Conservation (phyloP, 2,329 filamentous ascomycete species). For the Aspergillus pseudoterreus region DNA sequence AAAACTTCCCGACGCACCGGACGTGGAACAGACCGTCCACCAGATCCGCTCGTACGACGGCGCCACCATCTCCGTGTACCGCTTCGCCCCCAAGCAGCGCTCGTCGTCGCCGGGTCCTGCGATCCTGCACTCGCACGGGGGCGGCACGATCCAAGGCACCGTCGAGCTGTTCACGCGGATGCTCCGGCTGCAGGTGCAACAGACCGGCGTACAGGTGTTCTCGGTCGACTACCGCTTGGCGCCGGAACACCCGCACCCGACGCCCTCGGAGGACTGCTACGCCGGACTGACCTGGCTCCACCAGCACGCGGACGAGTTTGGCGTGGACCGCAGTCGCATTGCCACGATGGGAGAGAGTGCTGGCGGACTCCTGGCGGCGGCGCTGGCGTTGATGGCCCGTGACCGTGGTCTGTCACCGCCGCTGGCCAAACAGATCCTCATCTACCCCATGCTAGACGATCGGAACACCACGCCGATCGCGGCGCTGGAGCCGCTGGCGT, state of each 20-base stretch:
- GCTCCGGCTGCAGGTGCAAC: conserved; percentile 13
- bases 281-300: conserved; percentile 35
- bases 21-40: conserved; percentile 15
- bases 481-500: conserved; percentile 30
- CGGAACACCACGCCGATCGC: conserved; percentile 29
- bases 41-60: conserved; percentile 18
- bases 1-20: conserved; percentile 10
- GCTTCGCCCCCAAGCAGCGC: conserved; percentile 9
- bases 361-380: conserved; percentile 42
- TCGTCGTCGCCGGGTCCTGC: conserved; percentile 10
- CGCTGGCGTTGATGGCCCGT: conserved; percentile 36
- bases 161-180: conserved; percentile 11
- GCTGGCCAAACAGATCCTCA: conserved; percentile 41
- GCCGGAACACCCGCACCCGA: conserved; percentile 21
- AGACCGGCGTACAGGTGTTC: conserved; percentile 20
- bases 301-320: conserved; percentile 37
- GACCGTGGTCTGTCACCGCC: conserved; percentile 27
- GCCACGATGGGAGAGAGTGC: conserved; percentile 43
- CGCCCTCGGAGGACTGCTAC: conserved; percentile 23
- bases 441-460: conserved; percentile 50
- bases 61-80: conserved; percentile 17
- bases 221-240: conserved; percentile 24
- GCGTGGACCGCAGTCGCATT: conserved; percentile 39
- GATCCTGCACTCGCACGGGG: conserved; percentile 24
- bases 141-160: conserved; percentile 20